These are phyloP conservation scores for Saccharomyces hybrid DNA, from an alignment of 1,139 yeast species.

Conservation along the genomic window DNA sequence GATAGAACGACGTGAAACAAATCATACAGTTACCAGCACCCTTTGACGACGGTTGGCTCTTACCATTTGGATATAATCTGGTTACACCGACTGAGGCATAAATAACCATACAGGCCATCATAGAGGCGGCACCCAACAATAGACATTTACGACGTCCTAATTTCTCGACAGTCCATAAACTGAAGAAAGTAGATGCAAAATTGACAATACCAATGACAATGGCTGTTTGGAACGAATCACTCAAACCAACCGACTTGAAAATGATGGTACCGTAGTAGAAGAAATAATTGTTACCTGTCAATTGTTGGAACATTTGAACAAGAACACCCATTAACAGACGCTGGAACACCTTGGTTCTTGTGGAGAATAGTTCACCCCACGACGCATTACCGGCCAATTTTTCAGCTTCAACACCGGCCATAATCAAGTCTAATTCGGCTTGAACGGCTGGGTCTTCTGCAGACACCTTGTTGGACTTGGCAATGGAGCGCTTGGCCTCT, in stretches of 20 bases:
- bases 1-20: conserved; percentile 63
- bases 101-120: conserved; percentile 53
- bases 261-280: conserved; percentile 66
- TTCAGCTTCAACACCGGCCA: conserved; percentile 49
- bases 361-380: conserved; percentile 32
- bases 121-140: conserved; percentile 50
- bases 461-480: conserved; percentile 39
- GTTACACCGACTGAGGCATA: conserved; percentile 30
- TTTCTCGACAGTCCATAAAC: conserved; percentile 52
- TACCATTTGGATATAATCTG: conserved; percentile 1
- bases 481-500: conserved; percentile 45
- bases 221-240: conserved; percentile 60
- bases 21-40: conserved; percentile 40
- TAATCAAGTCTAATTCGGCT: conserved; percentile 50
- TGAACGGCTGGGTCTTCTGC: conserved; percentile 39
- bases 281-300: conserved; percentile 66
- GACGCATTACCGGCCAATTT: conserved; percentile 30
- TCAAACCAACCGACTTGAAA: conserved; percentile 60
- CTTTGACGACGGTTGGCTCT: background rate
- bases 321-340: conserved; percentile 56
- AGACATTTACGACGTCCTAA: conserved; percentile 59
- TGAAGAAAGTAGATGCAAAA: conserved; percentile 59
- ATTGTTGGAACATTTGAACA: conserved; percentile 62
- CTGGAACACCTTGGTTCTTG: conserved; percentile 38
- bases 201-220: conserved; percentile 65